Evolutionary conservation across 768 basidiomycete species (phyloP).

Genomic region (Amanita muscaria): DNA sequence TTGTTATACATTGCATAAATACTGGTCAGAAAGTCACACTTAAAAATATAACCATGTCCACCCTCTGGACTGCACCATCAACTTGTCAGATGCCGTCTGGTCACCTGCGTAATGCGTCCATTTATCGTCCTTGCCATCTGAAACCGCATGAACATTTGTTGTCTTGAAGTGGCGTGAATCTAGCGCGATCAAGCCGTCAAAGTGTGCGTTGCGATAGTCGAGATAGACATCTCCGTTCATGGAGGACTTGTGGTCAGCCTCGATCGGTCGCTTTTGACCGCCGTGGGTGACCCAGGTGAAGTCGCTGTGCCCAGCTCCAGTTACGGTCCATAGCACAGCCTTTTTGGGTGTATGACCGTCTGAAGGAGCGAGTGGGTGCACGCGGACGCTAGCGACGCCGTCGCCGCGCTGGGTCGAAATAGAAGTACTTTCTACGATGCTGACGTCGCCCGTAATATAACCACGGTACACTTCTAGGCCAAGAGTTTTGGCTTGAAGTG

Average conservation of each 20-base stretch:
- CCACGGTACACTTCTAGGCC: constrained; percentile 42
- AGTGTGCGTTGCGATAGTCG: constrained; percentile 42
- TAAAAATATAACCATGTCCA: constrained; percentile 42
- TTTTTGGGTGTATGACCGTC: constrained; percentile 24
- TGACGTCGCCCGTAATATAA: constrained; percentile 52
- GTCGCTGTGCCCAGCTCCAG: constrained; percentile 47
- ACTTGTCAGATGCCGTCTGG: constrained; percentile 29
- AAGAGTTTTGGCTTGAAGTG: constrained; percentile 31
- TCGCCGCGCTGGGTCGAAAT: constrained; percentile 43
- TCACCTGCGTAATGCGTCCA: constrained; percentile 38
- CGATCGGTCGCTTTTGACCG: constrained; percentile 37
- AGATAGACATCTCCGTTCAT: constrained; percentile 47
- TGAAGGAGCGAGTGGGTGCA: constrained; percentile 30
- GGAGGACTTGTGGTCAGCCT: constrained; percentile 37
- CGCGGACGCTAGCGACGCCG: constrained; percentile 39
- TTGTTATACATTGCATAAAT: not conserved
- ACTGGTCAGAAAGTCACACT: no score
- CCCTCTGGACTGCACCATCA: constrained; percentile 33
- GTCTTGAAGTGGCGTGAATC: constrained; percentile 31
- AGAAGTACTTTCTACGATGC: constrained; percentile 31
- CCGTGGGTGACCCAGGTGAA: constrained; percentile 35
- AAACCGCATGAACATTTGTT: constrained; percentile 2
- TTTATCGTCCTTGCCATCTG: constrained; percentile 10
- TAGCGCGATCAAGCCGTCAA: constrained; percentile 39
- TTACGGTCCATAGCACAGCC: constrained; percentile 35